phyloP scores from a whole-genome alignment of 495 filamentous ascomycete genomes.

The Podospora pseudocomata region DNA sequence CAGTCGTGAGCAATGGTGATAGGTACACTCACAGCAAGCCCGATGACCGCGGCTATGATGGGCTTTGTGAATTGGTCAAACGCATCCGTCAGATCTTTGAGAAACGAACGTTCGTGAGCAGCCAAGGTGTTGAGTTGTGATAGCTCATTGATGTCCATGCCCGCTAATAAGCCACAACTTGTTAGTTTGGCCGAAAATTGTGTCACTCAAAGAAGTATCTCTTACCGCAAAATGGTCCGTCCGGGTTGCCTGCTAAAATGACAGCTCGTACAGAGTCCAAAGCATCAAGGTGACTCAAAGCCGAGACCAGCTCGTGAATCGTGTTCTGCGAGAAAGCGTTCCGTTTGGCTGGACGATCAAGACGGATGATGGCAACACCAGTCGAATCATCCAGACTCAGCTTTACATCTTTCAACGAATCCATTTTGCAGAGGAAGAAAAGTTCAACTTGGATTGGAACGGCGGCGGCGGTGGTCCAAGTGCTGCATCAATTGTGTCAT shows the following conservation, averaged over 20 bases:
- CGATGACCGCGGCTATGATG: slow-evolving; percentile 36
- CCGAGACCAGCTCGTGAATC: slow-evolving; percentile 25
- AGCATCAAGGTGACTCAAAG: slow-evolving; percentile 26
- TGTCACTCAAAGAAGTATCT: not conserved
- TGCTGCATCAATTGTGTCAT: not conserved
- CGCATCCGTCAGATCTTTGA: slow-evolving; percentile 36
- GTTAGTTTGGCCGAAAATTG: too few species aligned
- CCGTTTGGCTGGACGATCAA: slow-evolving; percentile 37
- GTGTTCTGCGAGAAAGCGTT: slow-evolving; percentile 39
- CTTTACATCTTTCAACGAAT: slow-evolving; percentile 3
- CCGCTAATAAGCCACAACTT: slow-evolving; percentile 23
- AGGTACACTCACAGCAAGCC: slow-evolving; percentile 28
- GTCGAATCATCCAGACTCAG: slow-evolving; percentile 9
- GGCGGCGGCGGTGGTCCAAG: not conserved
- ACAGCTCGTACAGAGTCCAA: slow-evolving; percentile 30
- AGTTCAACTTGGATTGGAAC: too few species aligned
- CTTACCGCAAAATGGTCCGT: slow-evolving; percentile 36
- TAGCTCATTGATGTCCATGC: slow-evolving; percentile 40
- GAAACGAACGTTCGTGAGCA: slow-evolving; percentile 18
- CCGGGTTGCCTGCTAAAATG: slow-evolving; percentile 34
- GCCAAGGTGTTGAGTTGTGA: slow-evolving; percentile 18
- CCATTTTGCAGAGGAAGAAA: not conserved
- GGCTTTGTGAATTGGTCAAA: slow-evolving; percentile 33
- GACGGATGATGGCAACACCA: slow-evolving; percentile 31
- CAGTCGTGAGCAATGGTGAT: too few species aligned